Evolutionary conservation across 257 asterid genomes (phyloP), one percentile per base, ranked within the genome.

Genomic region (Forsythia suspensa): DNA sequence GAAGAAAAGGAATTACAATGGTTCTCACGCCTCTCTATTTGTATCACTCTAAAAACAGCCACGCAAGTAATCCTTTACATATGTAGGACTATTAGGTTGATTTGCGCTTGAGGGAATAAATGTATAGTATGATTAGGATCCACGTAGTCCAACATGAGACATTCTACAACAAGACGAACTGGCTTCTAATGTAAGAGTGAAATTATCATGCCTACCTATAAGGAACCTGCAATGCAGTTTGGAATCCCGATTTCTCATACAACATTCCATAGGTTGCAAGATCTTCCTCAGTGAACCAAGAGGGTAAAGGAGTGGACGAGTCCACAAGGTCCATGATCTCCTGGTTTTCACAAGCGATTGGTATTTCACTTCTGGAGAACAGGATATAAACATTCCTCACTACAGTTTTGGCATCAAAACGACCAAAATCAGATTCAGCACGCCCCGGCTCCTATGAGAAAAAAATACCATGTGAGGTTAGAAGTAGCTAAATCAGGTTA

Each of bases 371-470:
- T 63, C 76, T 84, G 72, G 97, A 93, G 85, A 93, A 93, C 74
- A 93, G 80, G 38, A 87, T 90, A 75, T 92, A 93, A 51, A 93
- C 87, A 20, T 92, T 91, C 80, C 89, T 86, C 8, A 93, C 91
- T 8, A 93, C 92, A 0, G 91, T 93, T 84, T 87, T 89, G 51
- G 94, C 88, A 79, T 92, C 95, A 74, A 92, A 57, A 2, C 95
- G 94, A 16, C 88, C 91, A 78, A 93, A 93, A 85, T 93, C 96
- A 74, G 96, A 92, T 82, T 90, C 98, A 69, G 97, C 97, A 16
- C 97, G 90, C 20, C 95, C 97, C 20, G 96, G 90, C 70, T 89
- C 92, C 98, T 93, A 83, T 8, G 44, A 74, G 12, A 24, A 24
- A 75, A 68, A 70, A 42, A 21, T 44, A 70, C 41, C 40, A 51